A percentile compares a stretch with the other conserved stretches of the same genome.
Conservation (phyloP, 1,284 basidiomycete species). For the Volvariella surrecta region DNA sequence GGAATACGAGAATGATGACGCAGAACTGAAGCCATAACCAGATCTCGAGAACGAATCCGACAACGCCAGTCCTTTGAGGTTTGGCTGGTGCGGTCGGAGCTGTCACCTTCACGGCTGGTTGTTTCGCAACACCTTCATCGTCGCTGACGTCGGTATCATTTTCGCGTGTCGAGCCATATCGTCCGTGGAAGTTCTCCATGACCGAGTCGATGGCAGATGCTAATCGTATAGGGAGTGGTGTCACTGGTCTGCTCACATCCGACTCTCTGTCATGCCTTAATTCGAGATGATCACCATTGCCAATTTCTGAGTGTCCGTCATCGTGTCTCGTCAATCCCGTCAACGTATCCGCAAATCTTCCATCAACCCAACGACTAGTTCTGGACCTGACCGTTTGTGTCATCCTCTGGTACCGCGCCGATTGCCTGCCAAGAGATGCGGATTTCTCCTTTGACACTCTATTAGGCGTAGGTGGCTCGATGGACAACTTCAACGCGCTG, state of each 20-base stretch:
- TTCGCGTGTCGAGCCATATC: neutral
- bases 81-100: slow-evolving; percentile 5
- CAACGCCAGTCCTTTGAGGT: slow-evolving; percentile 24
- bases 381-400: slow-evolving; percentile 45
- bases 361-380: slow-evolving; percentile 45
- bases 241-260: neutral
- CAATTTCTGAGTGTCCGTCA: neutral
- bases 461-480: slow-evolving; percentile 21
- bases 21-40: slow-evolving; percentile 78
- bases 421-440: slow-evolving; percentile 13
- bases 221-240: slow-evolving; percentile 2
- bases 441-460: slow-evolving; percentile 6
- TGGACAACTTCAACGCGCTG: slow-evolving; percentile 23
- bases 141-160: no score
- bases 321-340: slow-evolving; percentile 7
- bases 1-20: slow-evolving; percentile 62
- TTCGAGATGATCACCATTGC: neutral
- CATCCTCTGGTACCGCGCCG: slow-evolving; percentile 33
- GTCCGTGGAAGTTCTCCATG: slow-evolving; percentile 3
- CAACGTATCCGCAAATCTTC: slow-evolving; percentile 30
- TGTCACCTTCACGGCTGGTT: no score
- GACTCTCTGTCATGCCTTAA: neutral
- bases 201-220: slow-evolving; percentile 7
- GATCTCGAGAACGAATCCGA: slow-evolving; percentile 50
- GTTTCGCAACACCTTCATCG: no score